phyloP scores from a whole-genome alignment of 441 rosid genomes.

The Syzygium syzygioides region DNA sequence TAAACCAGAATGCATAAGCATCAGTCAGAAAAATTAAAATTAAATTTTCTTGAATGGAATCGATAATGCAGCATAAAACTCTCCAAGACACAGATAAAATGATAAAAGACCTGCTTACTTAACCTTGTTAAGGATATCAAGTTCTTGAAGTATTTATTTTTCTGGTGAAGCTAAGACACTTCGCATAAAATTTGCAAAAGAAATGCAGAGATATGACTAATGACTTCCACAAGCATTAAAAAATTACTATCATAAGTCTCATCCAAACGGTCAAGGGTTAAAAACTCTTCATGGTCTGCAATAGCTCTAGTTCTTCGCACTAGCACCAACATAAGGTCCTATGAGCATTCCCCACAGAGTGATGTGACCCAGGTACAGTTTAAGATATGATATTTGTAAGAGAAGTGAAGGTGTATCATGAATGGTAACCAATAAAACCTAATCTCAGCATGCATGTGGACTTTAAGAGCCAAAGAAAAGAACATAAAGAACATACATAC shows the following conservation, averaged over 20 bases:
- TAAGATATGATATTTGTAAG: background rate
- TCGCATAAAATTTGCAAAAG: background rate
- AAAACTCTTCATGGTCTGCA: background rate
- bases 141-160: background rate
- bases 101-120: background rate
- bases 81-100: background rate
- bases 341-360: background rate
- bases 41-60: background rate
- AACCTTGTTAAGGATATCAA: background rate
- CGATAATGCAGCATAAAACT: background rate
- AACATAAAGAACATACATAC: conserved; percentile 23
- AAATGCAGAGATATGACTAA: background rate
- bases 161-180: background rate
- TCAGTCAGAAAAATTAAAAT: background rate
- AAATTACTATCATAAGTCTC: background rate
- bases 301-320: background rate
- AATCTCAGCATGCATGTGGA: background rate
- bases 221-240: background rate
- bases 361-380: background rate
- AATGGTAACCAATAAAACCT: background rate
- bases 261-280: background rate
- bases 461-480: background rate
- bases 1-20: background rate
- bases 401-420: background rate
- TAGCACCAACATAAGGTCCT: background rate